Base-by-base conservation (phyloP, 768 basidiomycete species). In the Rhizopogon salebrosus region DNA sequence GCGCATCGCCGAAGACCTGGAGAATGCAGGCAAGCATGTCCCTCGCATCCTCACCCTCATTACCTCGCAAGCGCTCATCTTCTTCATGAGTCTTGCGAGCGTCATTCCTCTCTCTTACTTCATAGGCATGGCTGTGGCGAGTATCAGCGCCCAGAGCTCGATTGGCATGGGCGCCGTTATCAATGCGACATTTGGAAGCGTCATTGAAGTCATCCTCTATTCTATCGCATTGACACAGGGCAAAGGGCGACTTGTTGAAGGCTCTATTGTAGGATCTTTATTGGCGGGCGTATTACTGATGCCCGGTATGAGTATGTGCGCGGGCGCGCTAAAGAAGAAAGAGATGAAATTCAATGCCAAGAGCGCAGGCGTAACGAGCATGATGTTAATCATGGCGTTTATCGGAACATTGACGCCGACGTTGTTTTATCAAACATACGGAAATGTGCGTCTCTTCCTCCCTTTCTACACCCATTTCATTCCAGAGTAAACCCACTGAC, bases 161-260 rank as follows among this genome's bases (percentile, higher is more conserved):
- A 99, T 99, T 56, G 97, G 97, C 6, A 97, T 98, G 93, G 97
- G 97, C 57, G 97, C 97, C 2, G 95, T 98, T 61, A 98, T 99
- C 76, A 99, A 99, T 66, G 97, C 97, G 2, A 93, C 93, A 1
- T 99, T 99, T 62, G 97, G 97, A 67, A 94, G 91, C n/a, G 84
- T 98, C 66, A 92, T 99, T 64, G 97, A 99, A 71, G 90, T 99
- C 62, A 80, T 99, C 58, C 80, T 99, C 1, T 99, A 99, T 64
- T 72, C 73, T 29, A 92, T 98, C 60, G 93, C 93, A 18, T 75
- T 99, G 31, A 87, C 83, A n/a, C 83, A 93, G 63, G 80, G 85
- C 41, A 98, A 95, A 70, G 95, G 95, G 0, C 84, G 85, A 62
- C 80, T 99, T 13, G 97, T 98, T 1, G 97, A 99, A 71, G 97